Evolutionary conservation across 345 rosid genomes (phyloP).

Genomic region (Turnera subulata): DNA sequence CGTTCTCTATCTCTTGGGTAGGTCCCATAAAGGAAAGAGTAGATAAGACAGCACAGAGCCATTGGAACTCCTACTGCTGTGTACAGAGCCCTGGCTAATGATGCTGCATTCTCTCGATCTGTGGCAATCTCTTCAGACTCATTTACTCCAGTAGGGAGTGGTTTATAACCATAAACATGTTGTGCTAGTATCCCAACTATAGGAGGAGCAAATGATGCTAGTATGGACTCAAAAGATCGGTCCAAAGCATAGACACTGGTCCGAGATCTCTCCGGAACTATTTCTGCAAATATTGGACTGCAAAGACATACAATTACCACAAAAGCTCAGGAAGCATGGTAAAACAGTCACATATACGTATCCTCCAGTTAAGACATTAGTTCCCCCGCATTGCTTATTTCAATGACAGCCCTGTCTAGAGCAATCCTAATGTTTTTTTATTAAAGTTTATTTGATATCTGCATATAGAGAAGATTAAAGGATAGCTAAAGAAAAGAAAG

Average conservation of each 20-base stretch:
- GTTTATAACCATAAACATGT: slow-evolving; percentile 74
- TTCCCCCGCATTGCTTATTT: background rate
- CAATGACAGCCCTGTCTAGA: background rate
- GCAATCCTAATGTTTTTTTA: too few relatives aligned
- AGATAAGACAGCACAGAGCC: slow-evolving; percentile 70
- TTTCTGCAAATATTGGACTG: slow-evolving; percentile 94
- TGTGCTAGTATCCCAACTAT: slow-evolving; percentile 77
- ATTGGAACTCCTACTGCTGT: slow-evolving; percentile 72
- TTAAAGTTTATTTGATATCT: too few relatives aligned
- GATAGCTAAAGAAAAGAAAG: background rate
- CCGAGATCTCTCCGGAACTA: slow-evolving; percentile 75
- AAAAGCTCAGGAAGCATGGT: background rate
- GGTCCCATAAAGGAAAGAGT: slow-evolving; percentile 67
- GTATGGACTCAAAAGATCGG: slow-evolving; percentile 67
- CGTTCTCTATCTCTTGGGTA: slow-evolving; percentile 76
- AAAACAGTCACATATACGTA: too few relatives aligned
- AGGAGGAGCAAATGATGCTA: slow-evolving; percentile 89
- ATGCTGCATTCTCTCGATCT: slow-evolving; percentile 71
- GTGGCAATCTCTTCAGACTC: slow-evolving; percentile 43
- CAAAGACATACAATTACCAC: background rate
- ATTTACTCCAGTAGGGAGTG: slow-evolving; percentile 44
- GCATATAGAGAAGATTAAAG: background rate
- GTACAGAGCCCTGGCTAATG: slow-evolving; percentile 76
- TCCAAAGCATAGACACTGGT: slow-evolving; percentile 84
- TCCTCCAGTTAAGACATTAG: too few relatives aligned